Evolutionary conservation across 768 basidiomycete genomes (phyloP), one percentile per base, ranked within the genome.

Genomic region (Cyclocybe cylindracea): DNA sequence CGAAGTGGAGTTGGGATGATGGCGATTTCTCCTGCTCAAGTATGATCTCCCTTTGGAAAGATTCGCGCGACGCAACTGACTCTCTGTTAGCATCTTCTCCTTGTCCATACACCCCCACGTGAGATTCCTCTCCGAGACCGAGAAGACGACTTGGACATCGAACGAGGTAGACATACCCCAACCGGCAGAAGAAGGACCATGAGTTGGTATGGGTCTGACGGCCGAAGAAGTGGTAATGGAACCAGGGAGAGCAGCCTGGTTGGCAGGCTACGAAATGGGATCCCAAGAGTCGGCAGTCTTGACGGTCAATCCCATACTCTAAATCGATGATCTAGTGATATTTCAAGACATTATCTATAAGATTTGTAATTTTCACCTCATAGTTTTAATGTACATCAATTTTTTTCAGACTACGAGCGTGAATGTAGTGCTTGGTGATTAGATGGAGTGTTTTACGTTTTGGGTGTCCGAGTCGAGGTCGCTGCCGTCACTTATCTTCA

Each of bases 11-110:
- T 89, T 46, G 80, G 80, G 59, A 66, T 89, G 48, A 78, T 89
- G 60, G 86, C 84, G 4, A 76, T 91, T 53, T 89, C 89, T 32
- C 86, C 89, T 9, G 86, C 87, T 32, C 86, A 90, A 75, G 85
- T 85, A 63, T 48, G 71, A 55, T 19, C 5, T 35, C 31, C 32
- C 44, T 5, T 37, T 13, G 13, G 14, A 3, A n/a, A 14, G 35
- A 31, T 29, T 13, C 33, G 35, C 29, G 10, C 43, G 53, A 53
- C 16, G 51, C 46, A 11, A 13, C 19, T 50, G 18, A 44, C 16
- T 59, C 4, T 41, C 19, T 46, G 54, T n/a, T 61, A 84, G 80
- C 86, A 83, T 58, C 66, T 87, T n/a, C 63, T 90, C 9, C 68
- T 89, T 31, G 80, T 82, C 9, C 83, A 86, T 59, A 81, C 86